These are phyloP conservation scores for Aspergillus sclerotiicarbonarius DNA, from an alignment of 495 filamentous ascomycete genomes.

Conservation along the genomic window DNA sequence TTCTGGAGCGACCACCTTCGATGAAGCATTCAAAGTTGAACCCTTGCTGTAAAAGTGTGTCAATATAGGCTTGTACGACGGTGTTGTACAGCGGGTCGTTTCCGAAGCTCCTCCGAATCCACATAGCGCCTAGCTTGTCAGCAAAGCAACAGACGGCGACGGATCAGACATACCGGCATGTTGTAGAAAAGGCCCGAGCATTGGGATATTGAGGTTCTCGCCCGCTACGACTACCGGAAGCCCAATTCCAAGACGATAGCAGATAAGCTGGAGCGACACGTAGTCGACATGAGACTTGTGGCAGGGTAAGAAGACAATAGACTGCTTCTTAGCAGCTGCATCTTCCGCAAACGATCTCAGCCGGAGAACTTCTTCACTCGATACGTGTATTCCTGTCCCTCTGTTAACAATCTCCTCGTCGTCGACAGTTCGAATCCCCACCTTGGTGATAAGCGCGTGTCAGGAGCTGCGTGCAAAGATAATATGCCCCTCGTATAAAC, in stretches of 20 bases:
- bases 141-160: constrained; percentile 1
- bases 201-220: constrained; percentile 92
- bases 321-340: constrained; percentile 84
- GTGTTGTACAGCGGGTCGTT: constrained; percentile 88
- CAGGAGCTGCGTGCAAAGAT: constrained; percentile 80
- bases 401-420: background rate
- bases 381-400: constrained; percentile 75
- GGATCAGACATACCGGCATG: constrained; percentile 64
- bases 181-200: constrained; percentile 87
- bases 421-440: constrained; percentile 16
- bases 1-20: constrained; percentile 88
- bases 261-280: constrained; percentile 88
- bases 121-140: constrained; percentile 74
- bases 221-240: constrained; percentile 93
- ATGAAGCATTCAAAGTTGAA: constrained; percentile 97
- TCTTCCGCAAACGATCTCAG: constrained; percentile 76
- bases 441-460: constrained; percentile 94
- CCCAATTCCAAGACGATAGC: constrained; percentile 85
- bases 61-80: constrained; percentile 92
- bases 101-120: constrained; percentile 88
- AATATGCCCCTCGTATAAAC: constrained; percentile 91
- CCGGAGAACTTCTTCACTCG: constrained; percentile 85
- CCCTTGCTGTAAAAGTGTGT: constrained; percentile 83
- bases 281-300: constrained; percentile 96
- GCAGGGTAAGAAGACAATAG: constrained; percentile 92